Conservation (phyloP, 768 basidiomycete species). For the Nevesoporus exiguus region DNA sequence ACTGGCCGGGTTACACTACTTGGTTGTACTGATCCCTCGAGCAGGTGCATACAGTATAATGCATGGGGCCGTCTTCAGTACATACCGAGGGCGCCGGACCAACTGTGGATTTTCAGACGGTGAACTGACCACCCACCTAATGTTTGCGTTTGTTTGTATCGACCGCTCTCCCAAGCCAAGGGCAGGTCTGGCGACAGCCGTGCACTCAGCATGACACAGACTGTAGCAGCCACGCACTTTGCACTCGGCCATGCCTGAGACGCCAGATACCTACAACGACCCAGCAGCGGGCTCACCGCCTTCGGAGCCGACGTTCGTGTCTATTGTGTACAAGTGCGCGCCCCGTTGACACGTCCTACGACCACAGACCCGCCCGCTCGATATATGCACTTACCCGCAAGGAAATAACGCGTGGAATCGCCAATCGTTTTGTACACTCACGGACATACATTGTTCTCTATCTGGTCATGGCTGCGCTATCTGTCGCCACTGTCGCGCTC, state of each 20-base stretch:
- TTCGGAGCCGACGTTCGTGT: slow-evolving; percentile 30
- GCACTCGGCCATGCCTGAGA: slow-evolving; percentile 36
- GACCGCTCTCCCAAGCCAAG: background rate
- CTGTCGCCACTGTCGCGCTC: slow-evolving; percentile 80
- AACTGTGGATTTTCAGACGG: background rate
- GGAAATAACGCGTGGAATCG: slow-evolving; percentile 81
- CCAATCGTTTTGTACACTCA: slow-evolving; percentile 88
- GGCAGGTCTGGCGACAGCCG: background rate
- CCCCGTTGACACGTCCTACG: slow-evolving; percentile 13
- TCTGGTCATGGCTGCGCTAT: slow-evolving; percentile 83
- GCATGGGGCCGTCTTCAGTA: too few species aligned
- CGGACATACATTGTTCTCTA: slow-evolving; percentile 85
- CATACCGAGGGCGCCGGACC: background rate
- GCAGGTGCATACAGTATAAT: too few species aligned
- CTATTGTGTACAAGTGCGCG: slow-evolving; percentile 7
- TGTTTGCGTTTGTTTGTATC: slow-evolving; percentile 35
- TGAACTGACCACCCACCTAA: too few species aligned
- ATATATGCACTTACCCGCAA: slow-evolving; percentile 81
- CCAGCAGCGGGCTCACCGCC: slow-evolving; percentile 35
- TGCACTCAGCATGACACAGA: slow-evolving; percentile 8
- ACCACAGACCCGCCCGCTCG: slow-evolving; percentile 64
- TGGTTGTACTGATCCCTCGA: too few species aligned
- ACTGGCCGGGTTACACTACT: too few species aligned
- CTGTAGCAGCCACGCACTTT: slow-evolving; percentile 1
- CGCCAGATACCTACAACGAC: slow-evolving; percentile 28